Conservation (phyloP, 2,329 filamentous ascomycete species). For the Talaromyces sp. region DNA sequence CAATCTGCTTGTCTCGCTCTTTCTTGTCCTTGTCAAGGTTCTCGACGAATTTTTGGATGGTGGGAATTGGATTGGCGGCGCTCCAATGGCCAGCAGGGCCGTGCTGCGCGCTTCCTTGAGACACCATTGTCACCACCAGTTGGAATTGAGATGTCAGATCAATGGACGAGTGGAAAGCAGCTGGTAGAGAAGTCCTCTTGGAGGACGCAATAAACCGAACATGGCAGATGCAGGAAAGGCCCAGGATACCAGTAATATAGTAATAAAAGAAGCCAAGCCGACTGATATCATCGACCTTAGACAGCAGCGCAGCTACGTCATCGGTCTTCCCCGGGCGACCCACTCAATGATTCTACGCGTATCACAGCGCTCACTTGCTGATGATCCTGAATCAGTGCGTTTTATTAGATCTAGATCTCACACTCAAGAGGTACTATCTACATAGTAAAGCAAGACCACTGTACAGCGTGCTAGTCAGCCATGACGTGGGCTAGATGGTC, state of each 20-base stretch:
- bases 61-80: conserved; percentile 78
- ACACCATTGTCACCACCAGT: conserved; percentile 3
- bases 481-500: neutral
- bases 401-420: neutral
- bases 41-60: conserved; percentile 78
- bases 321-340: neutral
- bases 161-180: neutral
- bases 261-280: neutral
- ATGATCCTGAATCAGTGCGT: neutral
- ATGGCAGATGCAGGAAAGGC: no score
- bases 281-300: conserved; percentile 19
- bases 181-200: neutral
- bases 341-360: neutral
- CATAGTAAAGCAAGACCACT: neutral
- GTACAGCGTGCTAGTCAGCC: neutral
- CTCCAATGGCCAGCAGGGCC: conserved; percentile 70
- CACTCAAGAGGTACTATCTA: neutral
- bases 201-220: neutral
- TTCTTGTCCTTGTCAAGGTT: conserved; percentile 76
- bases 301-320: conserved; percentile 14
- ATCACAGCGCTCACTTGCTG: neutral
- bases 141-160: neutral
- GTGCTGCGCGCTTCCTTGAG: conserved; percentile 30
- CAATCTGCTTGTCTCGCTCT: conserved; percentile 68
- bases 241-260: neutral